Evolutionary conservation across 2,329 filamentous ascomycete genomes (phyloP), one percentile per base, ranked within the genome.

Genomic region (Cladosporium cucumerinum): DNA sequence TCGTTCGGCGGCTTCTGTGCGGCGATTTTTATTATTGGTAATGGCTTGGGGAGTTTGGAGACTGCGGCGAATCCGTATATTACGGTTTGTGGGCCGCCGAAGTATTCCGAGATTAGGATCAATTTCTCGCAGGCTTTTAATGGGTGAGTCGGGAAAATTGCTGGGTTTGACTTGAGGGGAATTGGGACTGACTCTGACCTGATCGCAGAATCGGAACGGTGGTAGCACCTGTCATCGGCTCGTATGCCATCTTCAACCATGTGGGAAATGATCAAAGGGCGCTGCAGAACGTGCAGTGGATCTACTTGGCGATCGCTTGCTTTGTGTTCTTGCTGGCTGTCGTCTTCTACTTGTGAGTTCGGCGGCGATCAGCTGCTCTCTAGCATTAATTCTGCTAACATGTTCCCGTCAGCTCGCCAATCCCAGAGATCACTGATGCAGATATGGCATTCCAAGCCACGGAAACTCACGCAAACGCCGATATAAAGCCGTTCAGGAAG

Each of bases 231-330:
- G 81, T 88, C 1, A 76, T 89, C 8, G 86, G 83, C 0, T 83
- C 81, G 2, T 84, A 85, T 58, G 86, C 87, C 57, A 87, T 89
- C 76, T 89, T 89, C 74, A 82, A 82, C 49, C 78, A 84, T 60
- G 83, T 81, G 0, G 78, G 81, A 36, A 78, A 83, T 36, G 80
- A 79, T 58, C 76, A 75, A 11, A 74, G 81, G n/a, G 80, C 82
- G 3, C 74, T 89, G 61, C 77, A 80, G 68, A 88, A 84, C 61
- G 86, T 88, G 10, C 86, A 89, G 72, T 89, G 85, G 85, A 83
- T 85, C 1, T 89, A 89, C 69, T 80, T 89, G 2, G 86, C 84
- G 5, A 86, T 88, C 34, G 86, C 86, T 2, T 79, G 79, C 67
- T 88, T 89, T 65, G 85, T 87, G 28, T 84, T 82, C 67, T 65